Evolutionary conservation across 768 basidiomycete genomes (phyloP), one percentile per base, ranked within the genome.

Genomic region (Lactarius evosmus): DNA sequence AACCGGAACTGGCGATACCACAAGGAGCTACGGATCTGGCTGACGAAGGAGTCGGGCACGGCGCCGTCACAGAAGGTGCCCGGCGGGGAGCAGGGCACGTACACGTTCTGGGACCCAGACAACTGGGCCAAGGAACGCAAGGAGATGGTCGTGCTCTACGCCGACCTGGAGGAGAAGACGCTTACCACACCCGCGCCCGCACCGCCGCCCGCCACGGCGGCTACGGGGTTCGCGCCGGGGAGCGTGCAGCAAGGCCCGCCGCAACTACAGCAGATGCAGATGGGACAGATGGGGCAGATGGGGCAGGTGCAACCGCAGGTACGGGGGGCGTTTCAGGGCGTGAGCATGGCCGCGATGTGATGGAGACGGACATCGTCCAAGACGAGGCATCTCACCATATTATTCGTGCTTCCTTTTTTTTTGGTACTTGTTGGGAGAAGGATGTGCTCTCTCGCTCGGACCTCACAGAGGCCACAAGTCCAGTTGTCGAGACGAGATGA

Each of bases 1-100:
- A 89, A 91, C 74, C 88, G 93, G 63, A 94, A 93, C 74, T 97
- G 95, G 94, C 82, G 95, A 63, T 96, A 89, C 75, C 94, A 96
- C 83, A 96, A 93, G 74, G 91, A 93, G 67, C 81, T 91, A 50
- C 86, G 86, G 53, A 75, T 91, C 61, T 82, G 86, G 86, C 75
- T 96, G 74, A 95, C 92, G 46, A 95, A 95, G 70, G 93, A 95
- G 73, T 86, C 83, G 38, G 88, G 88, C 17, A 86, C 87, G 55
- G 77, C 82, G 57, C 86, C 87, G 59, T 87, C 87, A 65, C 82
- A 86, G 69, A 91, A 91, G 74, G 85, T 89, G 3, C 83, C 81
- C 30, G 87, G 89, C 55, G 85, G 89, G 68, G 91, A 95, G 73
- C 84, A 88, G 68, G 94, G 94, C 38, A 84, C 86, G 34, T 70